Percentiles rank a stretch among this genome's conserved stretches.
phyloP scores from a whole-genome alignment of 495 filamentous ascomycete species.

The Tuber calosporum region DNA sequence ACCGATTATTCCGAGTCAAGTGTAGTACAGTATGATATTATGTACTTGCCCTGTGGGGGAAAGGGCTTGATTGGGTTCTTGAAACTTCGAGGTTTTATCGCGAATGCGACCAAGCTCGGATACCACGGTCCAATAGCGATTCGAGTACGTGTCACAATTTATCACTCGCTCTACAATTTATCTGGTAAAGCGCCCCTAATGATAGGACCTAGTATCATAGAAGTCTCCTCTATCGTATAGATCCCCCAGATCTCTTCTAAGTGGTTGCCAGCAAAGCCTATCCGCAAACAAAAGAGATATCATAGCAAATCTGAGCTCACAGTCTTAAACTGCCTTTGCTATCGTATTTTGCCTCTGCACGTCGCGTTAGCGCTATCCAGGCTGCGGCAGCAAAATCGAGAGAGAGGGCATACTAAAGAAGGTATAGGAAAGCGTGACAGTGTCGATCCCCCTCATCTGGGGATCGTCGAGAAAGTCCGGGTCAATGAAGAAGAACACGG shows the following conservation, averaged over 20 bases:
- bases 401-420: constrained; percentile 77
- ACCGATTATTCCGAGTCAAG: neutral
- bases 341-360: constrained; percentile 74
- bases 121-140: neutral
- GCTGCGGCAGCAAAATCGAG: neutral
- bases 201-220: neutral
- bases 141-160: neutral
- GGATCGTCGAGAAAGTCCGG: constrained; percentile 88
- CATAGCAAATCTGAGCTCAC: constrained; percentile 20
- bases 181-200: neutral
- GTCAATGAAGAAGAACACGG: constrained; percentile 98
- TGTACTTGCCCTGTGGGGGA: neutral
- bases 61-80: neutral
- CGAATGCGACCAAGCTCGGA: neutral
- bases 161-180: neutral
- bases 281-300: neutral
- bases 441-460: constrained; percentile 87
- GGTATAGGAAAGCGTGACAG: constrained; percentile 90
- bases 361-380: constrained; percentile 39
- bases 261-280: neutral
- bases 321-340: constrained; percentile 55
- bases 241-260: neutral
- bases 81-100: neutral
- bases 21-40: neutral
- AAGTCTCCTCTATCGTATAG: neutral